phyloP scores from a whole-genome alignment of 2,329 filamentous ascomycete species.

The Cercospora citrullina region DNA sequence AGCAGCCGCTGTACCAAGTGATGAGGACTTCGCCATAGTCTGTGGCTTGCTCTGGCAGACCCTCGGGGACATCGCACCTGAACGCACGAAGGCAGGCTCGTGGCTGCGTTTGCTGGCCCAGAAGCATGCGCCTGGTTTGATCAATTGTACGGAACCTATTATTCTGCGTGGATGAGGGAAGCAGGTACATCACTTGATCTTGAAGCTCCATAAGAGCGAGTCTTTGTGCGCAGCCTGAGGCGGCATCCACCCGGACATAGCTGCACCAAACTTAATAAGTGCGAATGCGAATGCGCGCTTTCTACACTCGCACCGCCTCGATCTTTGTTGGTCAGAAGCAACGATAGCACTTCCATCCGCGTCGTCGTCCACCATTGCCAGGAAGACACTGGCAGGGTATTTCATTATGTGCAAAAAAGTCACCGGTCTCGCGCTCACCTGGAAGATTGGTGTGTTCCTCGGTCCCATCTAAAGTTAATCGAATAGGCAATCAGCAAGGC shows the following conservation, averaged over 20 bases:
- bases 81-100: neutral
- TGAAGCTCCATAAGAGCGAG: neutral
- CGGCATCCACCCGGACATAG: neutral
- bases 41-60: neutral
- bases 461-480: no score
- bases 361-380: no score
- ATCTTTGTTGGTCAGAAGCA: neutral
- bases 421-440: no score
- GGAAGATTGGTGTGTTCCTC: no score
- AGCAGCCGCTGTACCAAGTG: neutral
- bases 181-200: neutral
- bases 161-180: neutral
- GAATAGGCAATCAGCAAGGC: neutral
- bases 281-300: neutral
- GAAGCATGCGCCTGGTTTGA: neutral
- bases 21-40: neutral
- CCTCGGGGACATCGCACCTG: neutral
- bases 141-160: neutral
- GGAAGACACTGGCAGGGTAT: no score
- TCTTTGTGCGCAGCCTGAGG: neutral
- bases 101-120: neutral
- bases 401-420: no score
- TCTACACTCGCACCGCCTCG: neutral
- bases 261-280: neutral
- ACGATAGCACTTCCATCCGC: no score